phyloP scores from a whole-genome alignment of 1,284 basidiomycete genomes.

The Cryptococcus wingfieldii region DNA sequence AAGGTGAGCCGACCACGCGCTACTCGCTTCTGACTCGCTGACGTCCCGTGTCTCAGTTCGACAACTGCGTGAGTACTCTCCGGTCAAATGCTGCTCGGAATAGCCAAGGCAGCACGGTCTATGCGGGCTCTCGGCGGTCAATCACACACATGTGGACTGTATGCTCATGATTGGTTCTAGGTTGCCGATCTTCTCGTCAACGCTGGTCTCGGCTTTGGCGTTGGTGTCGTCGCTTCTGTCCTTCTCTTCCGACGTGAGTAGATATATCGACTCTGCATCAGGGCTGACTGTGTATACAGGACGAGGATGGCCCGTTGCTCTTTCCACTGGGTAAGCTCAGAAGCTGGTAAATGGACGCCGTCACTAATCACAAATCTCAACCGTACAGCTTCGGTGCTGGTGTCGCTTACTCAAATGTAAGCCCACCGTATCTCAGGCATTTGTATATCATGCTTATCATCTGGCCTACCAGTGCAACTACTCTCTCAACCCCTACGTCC shows the following conservation, averaged over 20 bases:
- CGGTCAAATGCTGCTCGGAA: conserved; percentile 30
- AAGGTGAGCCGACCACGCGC: conserved; percentile 58
- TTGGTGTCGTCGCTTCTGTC: conserved; percentile 89
- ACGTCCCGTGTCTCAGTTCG: conserved; percentile 59
- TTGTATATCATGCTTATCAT: background rate
- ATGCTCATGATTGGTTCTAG: conserved; percentile 18
- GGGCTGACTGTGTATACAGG: conserved; percentile 55
- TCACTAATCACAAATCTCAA: conserved; percentile 4
- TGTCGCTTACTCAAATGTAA: conserved; percentile 66
- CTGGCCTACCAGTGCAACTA: conserved; percentile 71
- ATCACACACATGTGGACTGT: background rate
- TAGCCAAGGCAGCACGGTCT: background rate
- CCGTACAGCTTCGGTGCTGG: conserved; percentile 54
- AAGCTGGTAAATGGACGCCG: background rate
- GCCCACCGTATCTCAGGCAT: conserved; percentile 6
- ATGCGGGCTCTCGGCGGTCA: background rate
- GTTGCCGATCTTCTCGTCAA: conserved; percentile 53
- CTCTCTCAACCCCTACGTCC: conserved; percentile 88
- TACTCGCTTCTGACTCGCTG: conserved; percentile 1
- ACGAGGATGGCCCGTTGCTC: conserved; percentile 92
- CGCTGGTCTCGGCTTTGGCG: conserved; percentile 91
- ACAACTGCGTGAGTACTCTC: conserved; percentile 70
- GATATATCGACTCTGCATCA: conserved; percentile 1
- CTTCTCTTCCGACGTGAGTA: conserved; percentile 89
- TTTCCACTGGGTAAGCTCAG: conserved; percentile 82